Evolutionary conservation across 371 early-diverging fungal species (phyloP), one percentile per base, ranked within the genome.

Genomic region (Mucor indicus): DNA sequence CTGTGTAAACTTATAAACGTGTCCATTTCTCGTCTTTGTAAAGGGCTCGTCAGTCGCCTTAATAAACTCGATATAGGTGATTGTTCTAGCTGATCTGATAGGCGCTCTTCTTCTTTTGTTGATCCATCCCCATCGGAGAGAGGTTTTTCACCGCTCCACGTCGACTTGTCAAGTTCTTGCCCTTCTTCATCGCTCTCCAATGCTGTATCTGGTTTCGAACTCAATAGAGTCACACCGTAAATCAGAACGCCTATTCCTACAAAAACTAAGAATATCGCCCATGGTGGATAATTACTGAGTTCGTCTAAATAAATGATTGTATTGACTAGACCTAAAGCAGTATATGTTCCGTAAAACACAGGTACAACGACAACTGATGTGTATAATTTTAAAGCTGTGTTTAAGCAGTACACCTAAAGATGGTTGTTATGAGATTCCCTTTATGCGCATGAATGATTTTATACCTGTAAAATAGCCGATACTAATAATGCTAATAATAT

Each of bases 291-390:
- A 23, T 67, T 59, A 27, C 68, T 69, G 41, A 83, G 60, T 30
- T 80, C 75, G 39, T 84, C 63, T 2, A 83, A 60, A 52, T 84
- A 86, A 23, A 86, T 77, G 45, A 78, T 78, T 3, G 84, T 76
- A 51, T 86, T 86, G 32, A 83, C 68, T 10, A 86, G 56, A 5
- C 84, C 80, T 19, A 86, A 60, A 1, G 82, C 77, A 8, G 83
- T 83, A 48, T 84, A 86, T n/a, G 79, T 78, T 27, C 84, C 83
- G 48, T 81, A 84, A 44, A 86, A 86, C 0, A 80, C 77, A n/a
- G 86, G 86, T 0, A 84, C 85, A 1, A 84, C 85, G 20, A 84
- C 72, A 1, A 86, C 86, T 4, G 84, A 79, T 25, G 79, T 70
- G 24, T 80, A 82, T 9, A 82, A 45, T 48, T 83, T 84, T 1